These are phyloP conservation scores for Phylloporus sp. DNA, from an alignment of 768 basidiomycete species.

Conservation along the genomic window DNA sequence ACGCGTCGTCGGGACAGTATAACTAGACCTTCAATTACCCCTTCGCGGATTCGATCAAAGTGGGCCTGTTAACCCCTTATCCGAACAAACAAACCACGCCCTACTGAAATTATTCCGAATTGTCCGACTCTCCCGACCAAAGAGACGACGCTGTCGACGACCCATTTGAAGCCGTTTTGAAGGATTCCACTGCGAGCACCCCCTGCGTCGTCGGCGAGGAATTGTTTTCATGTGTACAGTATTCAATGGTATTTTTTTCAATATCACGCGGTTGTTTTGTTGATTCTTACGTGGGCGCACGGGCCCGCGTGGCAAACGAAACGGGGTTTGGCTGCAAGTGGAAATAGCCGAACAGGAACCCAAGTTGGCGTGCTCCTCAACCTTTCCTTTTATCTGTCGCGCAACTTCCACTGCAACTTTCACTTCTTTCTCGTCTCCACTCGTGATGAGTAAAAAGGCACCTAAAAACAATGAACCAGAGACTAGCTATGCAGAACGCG, in stretches of 20 bases:
- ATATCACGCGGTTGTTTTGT: constrained; percentile 30
- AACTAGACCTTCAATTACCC: constrained; percentile 5
- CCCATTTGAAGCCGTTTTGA: constrained; percentile 5
- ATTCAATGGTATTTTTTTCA: constrained; percentile 30
- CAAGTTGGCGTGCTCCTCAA: constrained; percentile 37
- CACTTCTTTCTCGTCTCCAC: constrained; percentile 10
- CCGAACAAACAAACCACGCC: constrained; percentile 31
- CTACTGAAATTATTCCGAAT: constrained; percentile 9
- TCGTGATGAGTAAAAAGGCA: constrained; percentile 50
- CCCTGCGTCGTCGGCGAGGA: constrained; percentile 19
- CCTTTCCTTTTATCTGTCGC: constrained; percentile 37
- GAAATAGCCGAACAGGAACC: constrained; percentile 38
- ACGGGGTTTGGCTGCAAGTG: constrained; percentile 35
- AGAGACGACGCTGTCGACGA: background rate
- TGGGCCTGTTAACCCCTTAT: constrained; percentile 26
- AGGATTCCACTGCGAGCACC: constrained; percentile 17
- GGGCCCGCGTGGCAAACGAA: constrained; percentile 38
- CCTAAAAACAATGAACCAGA: constrained; percentile 36
- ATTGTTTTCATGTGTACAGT: constrained; percentile 27
- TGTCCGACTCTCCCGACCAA: constrained; percentile 3
- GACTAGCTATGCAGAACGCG: constrained; percentile 61
- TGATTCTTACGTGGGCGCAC: constrained; percentile 37
- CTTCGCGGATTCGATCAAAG: constrained; percentile 20
- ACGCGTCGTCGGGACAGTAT: background rate
- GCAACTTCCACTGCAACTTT: constrained; percentile 23